phyloP scores from a whole-genome alignment of 148 eudicot genomes.

The Heliosperma pusillum region DNA sequence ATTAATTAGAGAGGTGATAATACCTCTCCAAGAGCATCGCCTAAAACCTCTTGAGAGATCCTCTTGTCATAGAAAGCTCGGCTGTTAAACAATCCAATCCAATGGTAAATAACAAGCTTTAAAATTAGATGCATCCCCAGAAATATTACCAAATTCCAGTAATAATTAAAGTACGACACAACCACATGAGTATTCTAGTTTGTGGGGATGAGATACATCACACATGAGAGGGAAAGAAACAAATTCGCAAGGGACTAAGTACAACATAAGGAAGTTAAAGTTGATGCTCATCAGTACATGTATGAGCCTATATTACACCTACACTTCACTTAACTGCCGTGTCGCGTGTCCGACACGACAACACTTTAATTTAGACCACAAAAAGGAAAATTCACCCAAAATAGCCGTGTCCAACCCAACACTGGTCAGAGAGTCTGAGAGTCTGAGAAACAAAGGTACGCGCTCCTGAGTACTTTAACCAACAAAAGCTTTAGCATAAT shows the following conservation, averaged over 20 bases:
- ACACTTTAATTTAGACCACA: too few relatives aligned
- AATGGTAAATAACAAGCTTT: background rate
- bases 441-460: too few relatives aligned
- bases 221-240: background rate
- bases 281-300: background rate
- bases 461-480: conserved; percentile 32
- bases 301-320: too few relatives aligned
- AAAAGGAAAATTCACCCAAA: too few relatives aligned
- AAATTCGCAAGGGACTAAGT: background rate
- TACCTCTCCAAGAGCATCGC: conserved; percentile 74
- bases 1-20: background rate
- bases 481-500: conserved; percentile 1
- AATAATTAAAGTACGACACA: background rate
- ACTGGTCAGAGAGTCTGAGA: too few relatives aligned
- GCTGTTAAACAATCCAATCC: conserved; percentile 26
- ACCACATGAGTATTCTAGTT: background rate
- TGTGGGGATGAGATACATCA: background rate
- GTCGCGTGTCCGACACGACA: too few relatives aligned
- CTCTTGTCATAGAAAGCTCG: conserved; percentile 72
- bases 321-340: too few relatives aligned
- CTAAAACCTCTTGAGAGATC: conserved; percentile 68
- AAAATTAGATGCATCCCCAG: background rate
- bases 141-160: background rate
- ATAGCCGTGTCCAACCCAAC: too few relatives aligned
- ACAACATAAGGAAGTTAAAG: background rate